Evolutionary conservation across 768 basidiomycete species (phyloP).

Genomic region (Leccinellum albellum): DNA sequence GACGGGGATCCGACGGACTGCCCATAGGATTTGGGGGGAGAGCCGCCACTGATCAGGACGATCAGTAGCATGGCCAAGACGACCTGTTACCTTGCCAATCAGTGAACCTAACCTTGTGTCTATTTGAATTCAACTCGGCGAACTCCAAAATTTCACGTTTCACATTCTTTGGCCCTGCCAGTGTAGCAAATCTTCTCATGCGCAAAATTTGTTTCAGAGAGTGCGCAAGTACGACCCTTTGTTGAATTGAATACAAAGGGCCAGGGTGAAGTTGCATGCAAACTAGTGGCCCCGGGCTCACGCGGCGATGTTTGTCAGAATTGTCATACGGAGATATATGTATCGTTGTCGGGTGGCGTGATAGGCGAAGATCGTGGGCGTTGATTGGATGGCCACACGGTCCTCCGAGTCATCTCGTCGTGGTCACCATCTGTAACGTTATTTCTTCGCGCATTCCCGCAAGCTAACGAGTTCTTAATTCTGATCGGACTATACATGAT

Average conservation of each 20-base stretch:
- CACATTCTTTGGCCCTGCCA: neutral
- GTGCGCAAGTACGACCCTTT: neutral
- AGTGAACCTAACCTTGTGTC: conserved; percentile 20
- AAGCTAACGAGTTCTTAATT: neutral
- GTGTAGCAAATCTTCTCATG: neutral
- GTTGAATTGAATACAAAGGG: neutral
- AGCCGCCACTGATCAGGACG: neutral
- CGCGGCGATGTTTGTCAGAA: neutral
- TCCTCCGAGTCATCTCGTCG: neutral
- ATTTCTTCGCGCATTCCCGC: neutral
- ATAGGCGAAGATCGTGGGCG: conserved; percentile 21
- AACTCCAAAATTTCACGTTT: neutral
- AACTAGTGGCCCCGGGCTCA: neutral
- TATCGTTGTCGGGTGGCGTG: conserved; percentile 9
- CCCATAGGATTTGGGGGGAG: conserved; percentile 5
- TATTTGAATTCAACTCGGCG: neutral
- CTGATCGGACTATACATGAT: neutral
- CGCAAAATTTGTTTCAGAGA: neutral
- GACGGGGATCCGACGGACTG: conserved; percentile 8
- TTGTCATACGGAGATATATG: neutral
- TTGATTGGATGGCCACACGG: conserved; percentile 12
- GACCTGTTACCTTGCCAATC: conserved; percentile 5
- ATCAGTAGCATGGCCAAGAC: neutral
- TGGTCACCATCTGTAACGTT: neutral
- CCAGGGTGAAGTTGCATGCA: neutral